Base-by-base conservation (phyloP, 805 yeast genomes). In the Lipomyces chichibuensis region DNA sequence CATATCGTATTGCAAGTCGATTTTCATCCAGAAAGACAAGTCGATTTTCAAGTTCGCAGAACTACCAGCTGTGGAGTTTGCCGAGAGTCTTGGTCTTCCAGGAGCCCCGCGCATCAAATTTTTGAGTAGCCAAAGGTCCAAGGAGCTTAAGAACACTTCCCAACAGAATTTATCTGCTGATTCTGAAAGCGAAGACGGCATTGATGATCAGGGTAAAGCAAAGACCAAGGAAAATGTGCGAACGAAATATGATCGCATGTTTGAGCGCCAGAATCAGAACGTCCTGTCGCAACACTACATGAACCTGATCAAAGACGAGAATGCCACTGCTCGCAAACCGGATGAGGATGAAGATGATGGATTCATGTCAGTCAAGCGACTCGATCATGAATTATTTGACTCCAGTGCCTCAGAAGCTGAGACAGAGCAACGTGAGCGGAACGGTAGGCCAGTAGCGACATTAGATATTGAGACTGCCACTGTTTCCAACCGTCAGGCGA, bases 71-170 rank as follows among this genome's bases (percentile, higher is more conserved):
- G 97, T 94, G 70, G 90, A 85, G 64, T 92, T 82, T 78, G 98
- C 99, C 4, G 85, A 85, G 66, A 90, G 97, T 3, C 78, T 93
- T 59, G 99, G 99, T 9, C 83, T 95, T 55, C 97, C 98, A 0
- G 97, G 98, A 63, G 97, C 97, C 2, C 99, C 99, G 55, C 88
- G 90, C 73, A 89, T 95, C 73, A 92, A 91, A 76, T 84, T 94
- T 65, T 81, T 81, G 54, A 89, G 87, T 17, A 78, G 77, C n/a
- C 60, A 77, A 63, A 81, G 79, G 70, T 80, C 83, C 32, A 91
- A 91, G 75, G 92, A 87, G 72, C 80, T 85, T 80, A 94, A 94
- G 78, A 94, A 94, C 76, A 86, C 88, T 32, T 88, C 97, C 0
- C 85, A 97, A 74, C 87, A 84, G 6, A 79, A 91, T 63, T 78